Percentiles rank a stretch among this genome's conserved stretches.
These are phyloP conservation scores for Alternaria sp. DNA, from an alignment of 2,329 filamentous ascomycete genomes.

Conservation along the genomic window DNA sequence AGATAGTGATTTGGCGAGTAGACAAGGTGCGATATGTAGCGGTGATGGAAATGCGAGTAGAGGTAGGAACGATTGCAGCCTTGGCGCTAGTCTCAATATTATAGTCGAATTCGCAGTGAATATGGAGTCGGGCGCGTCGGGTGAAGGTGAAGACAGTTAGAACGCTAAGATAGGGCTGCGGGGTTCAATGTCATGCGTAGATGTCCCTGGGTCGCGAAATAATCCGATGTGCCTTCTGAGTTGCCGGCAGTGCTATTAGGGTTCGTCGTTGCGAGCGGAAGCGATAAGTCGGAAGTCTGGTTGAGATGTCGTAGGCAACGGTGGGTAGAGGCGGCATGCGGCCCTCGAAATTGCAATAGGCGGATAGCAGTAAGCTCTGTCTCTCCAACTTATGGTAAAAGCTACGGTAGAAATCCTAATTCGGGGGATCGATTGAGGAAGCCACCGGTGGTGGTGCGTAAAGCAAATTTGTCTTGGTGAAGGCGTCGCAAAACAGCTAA, in stretches of 20 bases:
- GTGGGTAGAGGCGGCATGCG: not conserved
- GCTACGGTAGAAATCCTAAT: too few species aligned
- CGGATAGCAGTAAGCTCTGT: not conserved
- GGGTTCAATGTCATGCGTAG: not conserved
- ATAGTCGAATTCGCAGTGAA: not conserved
- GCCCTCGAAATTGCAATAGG: not conserved
- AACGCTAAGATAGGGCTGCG: not conserved
- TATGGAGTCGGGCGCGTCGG: not conserved
- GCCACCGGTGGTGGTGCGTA: not conserved
- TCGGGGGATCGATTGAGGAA: not conserved
- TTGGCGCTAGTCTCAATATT: not conserved
- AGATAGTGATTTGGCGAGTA: not conserved
- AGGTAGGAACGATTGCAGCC: not conserved
- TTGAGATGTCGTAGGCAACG: not conserved
- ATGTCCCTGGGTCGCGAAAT: not conserved
- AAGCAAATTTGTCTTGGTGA: not conserved
- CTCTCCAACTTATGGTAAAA: not conserved
- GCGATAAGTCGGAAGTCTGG: not conserved
- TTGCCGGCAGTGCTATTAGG: not conserved
- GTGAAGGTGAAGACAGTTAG: not conserved
- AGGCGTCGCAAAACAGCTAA: not conserved
- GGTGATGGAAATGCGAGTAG: slow-evolving; percentile 1
- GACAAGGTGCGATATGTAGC: not conserved
- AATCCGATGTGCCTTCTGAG: not conserved
- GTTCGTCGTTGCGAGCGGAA: not conserved